Base-by-base conservation (phyloP, 768 basidiomycete genomes). In the Trametes elegans region DNA sequence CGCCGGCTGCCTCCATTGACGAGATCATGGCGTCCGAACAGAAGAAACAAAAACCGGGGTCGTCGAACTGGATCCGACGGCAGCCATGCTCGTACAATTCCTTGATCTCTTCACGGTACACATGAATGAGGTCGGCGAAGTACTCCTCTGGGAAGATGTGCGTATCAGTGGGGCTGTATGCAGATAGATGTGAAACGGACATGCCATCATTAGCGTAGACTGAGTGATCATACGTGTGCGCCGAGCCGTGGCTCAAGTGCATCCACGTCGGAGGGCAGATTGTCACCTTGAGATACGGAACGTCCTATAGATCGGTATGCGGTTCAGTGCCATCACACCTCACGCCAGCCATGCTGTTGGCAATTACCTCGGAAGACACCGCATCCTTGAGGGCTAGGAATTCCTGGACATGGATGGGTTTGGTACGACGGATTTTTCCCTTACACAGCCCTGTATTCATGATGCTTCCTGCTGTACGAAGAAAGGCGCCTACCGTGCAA, bases 181-280 rank as follows among this genome's bases (percentile, higher is more conserved):
- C 7, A 13, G 51, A 58, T 28, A 62, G 64, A 60, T 1, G 14
- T 26, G 18, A 4, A 34, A 14, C n/a, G 26, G 13, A 36, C 64
- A 14, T 40, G 80, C 83, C 80, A 62, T 87, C 85, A 62, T 71
- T 77, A 29, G 72, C 69, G 68, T 88, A 88, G 2, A 86, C 79
- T 3, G 76, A 71, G 18, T 75, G 70, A 63, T 82, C 80, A 63
- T 83, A 84, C 2, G 81, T 79, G 55, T 81, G 76, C 4, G 76
- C 76, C 2, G 64, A 49, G 46, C 86, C 85, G 62, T 85, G 84
- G 19, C 80, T 79, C n/a, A 85, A 76, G 64, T 86, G 84, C 66
- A 81, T 82, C 84, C 85, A 86, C 13, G 81, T 81, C 4, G 87
- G 87, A 0, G 84, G 79, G 55, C 81, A 84, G 61, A 88, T 71